These are phyloP conservation scores for Entelexis paramagnoliae DNA, from an alignment of 1,139 yeast species.

Conservation along the genomic window DNA sequence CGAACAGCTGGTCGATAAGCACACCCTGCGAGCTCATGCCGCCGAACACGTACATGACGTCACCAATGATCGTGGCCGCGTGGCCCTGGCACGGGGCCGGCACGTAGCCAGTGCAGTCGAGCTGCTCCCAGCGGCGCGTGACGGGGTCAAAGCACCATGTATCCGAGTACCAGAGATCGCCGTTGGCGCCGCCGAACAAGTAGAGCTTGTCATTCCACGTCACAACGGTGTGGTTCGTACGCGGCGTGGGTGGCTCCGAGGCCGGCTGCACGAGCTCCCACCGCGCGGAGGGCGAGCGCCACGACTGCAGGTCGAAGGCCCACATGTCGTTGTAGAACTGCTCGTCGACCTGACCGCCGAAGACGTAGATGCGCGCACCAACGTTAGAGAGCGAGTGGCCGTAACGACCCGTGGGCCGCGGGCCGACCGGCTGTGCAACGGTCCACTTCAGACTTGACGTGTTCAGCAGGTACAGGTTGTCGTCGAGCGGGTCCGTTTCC, in stretches of 20 bases:
- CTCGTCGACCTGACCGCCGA: constrained; percentile 94
- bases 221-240: constrained; percentile 86
- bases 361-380: constrained; percentile 67
- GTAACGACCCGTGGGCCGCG: constrained; percentile 83
- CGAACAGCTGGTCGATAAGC: constrained; percentile 56
- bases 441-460: constrained; percentile 88
- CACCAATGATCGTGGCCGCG: constrained; percentile 69
- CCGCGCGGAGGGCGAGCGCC: constrained; percentile 68
- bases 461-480: constrained; percentile 80
- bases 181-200: constrained; percentile 90
- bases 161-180: constrained; percentile 62
- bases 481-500: constrained; percentile 64
- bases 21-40: constrained; percentile 76
- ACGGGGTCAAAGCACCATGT: constrained; percentile 74
- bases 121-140: constrained; percentile 50
- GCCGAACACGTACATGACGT: constrained; percentile 76
- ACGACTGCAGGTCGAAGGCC: constrained; percentile 79
- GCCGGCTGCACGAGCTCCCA: constrained; percentile 55
- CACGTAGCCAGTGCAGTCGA: constrained; percentile 44
- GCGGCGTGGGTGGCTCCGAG: constrained; percentile 66
- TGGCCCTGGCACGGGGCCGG: constrained; percentile 93
- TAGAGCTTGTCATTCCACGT: constrained; percentile 69
- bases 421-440: constrained; percentile 69
- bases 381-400: constrained; percentile 73
- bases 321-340: constrained; percentile 76